These are phyloP conservation scores for Aspergillus novoparasiticus DNA, from an alignment of 2,329 filamentous ascomycete species.

Conservation along the genomic window DNA sequence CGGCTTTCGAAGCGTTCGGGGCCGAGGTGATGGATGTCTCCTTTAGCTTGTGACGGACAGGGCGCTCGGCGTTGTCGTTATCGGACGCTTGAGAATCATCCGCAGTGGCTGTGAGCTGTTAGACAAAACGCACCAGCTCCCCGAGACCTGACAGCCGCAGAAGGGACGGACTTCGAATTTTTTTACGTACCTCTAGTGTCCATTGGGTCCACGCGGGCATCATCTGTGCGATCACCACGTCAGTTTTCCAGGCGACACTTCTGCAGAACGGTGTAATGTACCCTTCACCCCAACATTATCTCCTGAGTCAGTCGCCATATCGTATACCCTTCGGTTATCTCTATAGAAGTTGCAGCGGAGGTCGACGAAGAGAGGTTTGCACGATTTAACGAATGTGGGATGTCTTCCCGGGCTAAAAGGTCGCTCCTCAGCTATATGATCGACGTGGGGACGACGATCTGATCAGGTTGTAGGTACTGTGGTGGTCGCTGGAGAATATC, in stretches of 20 bases:
- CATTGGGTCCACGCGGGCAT: slow-evolving; percentile 13
- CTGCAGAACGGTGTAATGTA: slow-evolving; percentile 5
- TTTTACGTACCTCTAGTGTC: slow-evolving; percentile 18
- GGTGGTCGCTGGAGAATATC: neutral
- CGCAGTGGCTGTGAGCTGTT: slow-evolving; percentile 19
- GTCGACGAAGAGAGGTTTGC: neutral
- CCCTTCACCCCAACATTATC: slow-evolving; percentile 15
- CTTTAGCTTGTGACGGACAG: slow-evolving; percentile 63
- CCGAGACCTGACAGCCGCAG: neutral
- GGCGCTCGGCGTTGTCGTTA: slow-evolving; percentile 54
- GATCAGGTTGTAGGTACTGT: neutral
- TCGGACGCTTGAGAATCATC: slow-evolving; percentile 36
- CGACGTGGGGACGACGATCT: neutral
- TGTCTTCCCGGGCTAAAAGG: neutral
- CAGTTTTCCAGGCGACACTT: neutral
- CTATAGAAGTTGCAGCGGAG: neutral
- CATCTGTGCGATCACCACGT: slow-evolving; percentile 7
- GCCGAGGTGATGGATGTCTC: slow-evolving; percentile 60
- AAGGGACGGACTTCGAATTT: too few species aligned
- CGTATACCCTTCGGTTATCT: neutral
- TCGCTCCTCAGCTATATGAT: neutral
- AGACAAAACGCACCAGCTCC: slow-evolving; percentile 4
- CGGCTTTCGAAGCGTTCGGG: slow-evolving; percentile 20
- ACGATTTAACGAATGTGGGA: neutral
- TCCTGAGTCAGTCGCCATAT: slow-evolving; percentile 22